Base-by-base conservation (phyloP, 768 basidiomycete genomes). In the Collybia mongolica region DNA sequence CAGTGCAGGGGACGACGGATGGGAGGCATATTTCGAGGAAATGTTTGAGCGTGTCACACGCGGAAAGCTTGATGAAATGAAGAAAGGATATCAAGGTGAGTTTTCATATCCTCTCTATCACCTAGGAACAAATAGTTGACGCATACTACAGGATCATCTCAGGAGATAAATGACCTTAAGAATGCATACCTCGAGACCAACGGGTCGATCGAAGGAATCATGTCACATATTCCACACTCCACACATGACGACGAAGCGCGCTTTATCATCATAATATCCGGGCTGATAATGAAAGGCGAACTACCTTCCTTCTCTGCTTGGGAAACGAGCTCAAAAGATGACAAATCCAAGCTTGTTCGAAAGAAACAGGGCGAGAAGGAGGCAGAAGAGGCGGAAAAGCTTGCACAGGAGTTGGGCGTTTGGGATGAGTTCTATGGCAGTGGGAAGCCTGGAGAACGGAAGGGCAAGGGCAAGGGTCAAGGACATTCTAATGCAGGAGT, bases 11-110 rank as follows among this genome's bases (percentile, higher is more conserved):
- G 90, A 88, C 52, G 89, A 86, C 53, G 91, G 93, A 1, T 99
- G 97, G 97, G 92, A 93, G 61, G 82, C 89, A 5, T 99, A 99
- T 69, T 99, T 98, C 59, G 88, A 88, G 64, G 86, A 86, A 49
- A 70, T 97, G 56, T 97, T 93, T 56, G 89, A 95, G 53, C 79
- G 84, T 47, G 89, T 96, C 20, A 95, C 93, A 49, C 80, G 85
- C 54, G 85, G 82, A 52, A 88, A 84, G 65, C 74, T 99, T 47
- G 93, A 98, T 56, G 91, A 97, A 65, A 83, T 96, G 82, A 96
- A 92, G 80, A 84, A 84, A 58, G 85, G 84, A 60, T 99, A 99
- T 67, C 94, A 98, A 76, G 93, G 97, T 88, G 52, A 26, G 62
- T 52, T 43, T 29, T 55, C 20, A 28, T 38, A 28, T 32, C 17